Evolutionary conservation across 73 alveolate species (phyloP).

Genomic region (Paramecium bursaria): DNA sequence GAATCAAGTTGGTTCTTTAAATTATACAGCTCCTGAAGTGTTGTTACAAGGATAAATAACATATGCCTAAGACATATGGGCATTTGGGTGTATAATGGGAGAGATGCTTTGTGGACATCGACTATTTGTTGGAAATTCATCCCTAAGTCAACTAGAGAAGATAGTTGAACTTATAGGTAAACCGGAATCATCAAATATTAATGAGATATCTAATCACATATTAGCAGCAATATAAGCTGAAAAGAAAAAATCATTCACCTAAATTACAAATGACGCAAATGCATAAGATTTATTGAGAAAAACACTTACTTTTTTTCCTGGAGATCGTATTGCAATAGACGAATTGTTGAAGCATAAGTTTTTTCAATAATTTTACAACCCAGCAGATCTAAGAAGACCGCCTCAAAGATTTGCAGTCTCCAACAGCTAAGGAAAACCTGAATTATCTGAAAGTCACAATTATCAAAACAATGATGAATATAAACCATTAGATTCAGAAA

Average conservation of each 20-base stretch:
- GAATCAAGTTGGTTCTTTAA: conserved; percentile 2
- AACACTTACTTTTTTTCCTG: conserved; percentile 24
- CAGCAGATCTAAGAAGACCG: conserved; percentile 31
- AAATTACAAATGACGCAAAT: conserved; percentile 9
- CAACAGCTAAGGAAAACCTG: too few species aligned
- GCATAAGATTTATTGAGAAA: conserved; percentile 43
- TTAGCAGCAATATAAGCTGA: conserved; percentile 10
- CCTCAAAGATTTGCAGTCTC: too few species aligned
- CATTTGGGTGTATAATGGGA: conserved; percentile 54
- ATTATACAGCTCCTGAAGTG: conserved; percentile 43
- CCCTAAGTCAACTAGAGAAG: conserved; percentile 17
- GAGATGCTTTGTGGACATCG: conserved; percentile 44
- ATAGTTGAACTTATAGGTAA: conserved; percentile 56
- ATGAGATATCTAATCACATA: conserved; percentile 21
- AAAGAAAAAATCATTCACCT: conserved; percentile 14
- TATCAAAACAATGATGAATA: too few species aligned
- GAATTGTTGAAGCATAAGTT: conserved; percentile 38
- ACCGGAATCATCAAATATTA: conserved; percentile 3
- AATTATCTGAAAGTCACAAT: too few species aligned
- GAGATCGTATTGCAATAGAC: not conserved
- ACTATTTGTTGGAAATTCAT: conserved; percentile 41
- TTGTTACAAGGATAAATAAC: conserved; percentile 20
- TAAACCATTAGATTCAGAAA: too few species aligned
- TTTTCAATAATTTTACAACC: not conserved
- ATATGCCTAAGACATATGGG: conserved; percentile 7